Base-by-base conservation (phyloP, 805 yeast genomes). In the Spathaspora boniae region DNA sequence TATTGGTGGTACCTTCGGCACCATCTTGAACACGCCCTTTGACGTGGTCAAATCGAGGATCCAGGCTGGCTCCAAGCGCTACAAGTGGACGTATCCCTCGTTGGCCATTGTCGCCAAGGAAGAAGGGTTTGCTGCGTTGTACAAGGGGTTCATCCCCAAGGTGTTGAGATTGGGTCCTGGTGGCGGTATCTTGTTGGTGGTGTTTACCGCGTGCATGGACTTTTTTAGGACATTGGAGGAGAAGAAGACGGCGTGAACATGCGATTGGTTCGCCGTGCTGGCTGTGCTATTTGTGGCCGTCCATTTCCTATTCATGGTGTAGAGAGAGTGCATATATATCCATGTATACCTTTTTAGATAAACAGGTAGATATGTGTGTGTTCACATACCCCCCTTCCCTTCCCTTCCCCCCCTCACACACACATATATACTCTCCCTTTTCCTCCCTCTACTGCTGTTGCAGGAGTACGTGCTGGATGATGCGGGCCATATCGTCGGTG, bases 81-180 rank as follows among this genome's bases (percentile, higher is more conserved):
- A 91, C 66, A 83, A 79, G 62, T 93, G 98, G 98, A 79, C 97
- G 14, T 52, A 80, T 47, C 96, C 96, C 26, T 76, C 94, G 3
- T 66, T 93, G 40, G 56, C 71, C 28, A 72, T 80, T 14, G 86
- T 93, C 16, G 78, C 80, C 51, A 78, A 70, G 58, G 98, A 91
- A 65, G 99, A 93, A 72, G 98, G 99, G 20, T 76, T 87, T 51
- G 70, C 66, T 32, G 96, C 98, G 6, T 74, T 93, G 40, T 91
- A 89, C 66, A 91, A 89, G 69, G 98, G 98, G 26, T 91, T 93
- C 76, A 58, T 89, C 45, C 99, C 99, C 48, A 93, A 93, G 72
- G 97, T 93, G 9, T 72, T 93, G 56, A 82, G 99, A 76, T 74
- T 93, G 48, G 98, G 98, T 31, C 98, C 99, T 42, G 99, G 99